Evolutionary conservation across 306 rosid species (phyloP), one percentile per base, ranked within the genome.

Genomic region (Prunus padus): DNA sequence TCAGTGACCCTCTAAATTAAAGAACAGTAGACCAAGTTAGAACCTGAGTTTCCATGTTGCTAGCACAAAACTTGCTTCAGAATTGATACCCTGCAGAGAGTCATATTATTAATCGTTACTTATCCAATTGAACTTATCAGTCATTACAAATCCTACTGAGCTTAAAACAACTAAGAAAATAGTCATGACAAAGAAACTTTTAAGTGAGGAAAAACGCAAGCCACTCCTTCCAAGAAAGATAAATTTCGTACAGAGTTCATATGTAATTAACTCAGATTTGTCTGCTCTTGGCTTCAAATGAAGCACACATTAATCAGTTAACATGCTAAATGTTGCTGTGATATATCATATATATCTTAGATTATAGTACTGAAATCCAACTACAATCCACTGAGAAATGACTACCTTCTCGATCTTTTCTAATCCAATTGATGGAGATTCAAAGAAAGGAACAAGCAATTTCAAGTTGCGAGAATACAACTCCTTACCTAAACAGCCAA

Each of bases 381-480:
- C 18, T 70, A 55, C 26, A 69, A 76, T 63, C 63, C 25, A 80
- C 67, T 33, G 26, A 30, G 46, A 77, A 51, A 40, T 33, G 57
- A 65, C 62, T 84, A 93, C 98, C 98, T 94, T 90, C 51, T 81
- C 85, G 59, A 94, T 91, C 59, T 80, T 87, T 81, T 86, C 81
- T 59, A 91, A 85, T 73, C 76, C 75, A 79, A 94, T 86, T 25
- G 98, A 91, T 0, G 98, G 93, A 64, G 60, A 26, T 63, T 88
- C 96, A 73, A 94, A 87, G 89, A 91, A 94, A 75, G 96, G 98
- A 82, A 91, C 96, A 42, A 91, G 97, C 92, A 94, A 86, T 88
- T 94, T 94, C 91, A 94, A 81, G 94, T 94, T 94, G 84, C 88
- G 88, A 10, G 86, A 88, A 79, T 94, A 90, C 83, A 91, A 83